phyloP scores from a whole-genome alignment of 768 basidiomycete genomes.

The Paxillus involutus region DNA sequence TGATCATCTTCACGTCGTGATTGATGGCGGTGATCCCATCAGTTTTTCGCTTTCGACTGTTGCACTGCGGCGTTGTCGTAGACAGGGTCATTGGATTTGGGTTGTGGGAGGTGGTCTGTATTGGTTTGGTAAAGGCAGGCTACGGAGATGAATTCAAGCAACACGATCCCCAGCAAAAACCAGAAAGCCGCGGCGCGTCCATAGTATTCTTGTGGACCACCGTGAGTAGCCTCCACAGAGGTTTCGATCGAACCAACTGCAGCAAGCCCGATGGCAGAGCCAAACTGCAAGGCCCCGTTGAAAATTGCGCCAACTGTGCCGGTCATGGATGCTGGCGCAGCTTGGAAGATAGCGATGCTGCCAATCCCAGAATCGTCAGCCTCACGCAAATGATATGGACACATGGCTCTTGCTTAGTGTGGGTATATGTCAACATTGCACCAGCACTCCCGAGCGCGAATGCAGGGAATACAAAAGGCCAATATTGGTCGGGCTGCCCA shows the following conservation, averaged over 20 bases:
- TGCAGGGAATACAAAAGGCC: conserved; percentile 48
- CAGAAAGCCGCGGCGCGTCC: conserved; percentile 48
- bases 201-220: conserved; percentile 30
- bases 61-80: not conserved
- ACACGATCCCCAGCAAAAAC: conserved; percentile 41
- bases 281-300: conserved; percentile 53
- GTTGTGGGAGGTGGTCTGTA: conserved; percentile 8
- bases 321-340: conserved; percentile 46
- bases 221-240: conserved; percentile 37
- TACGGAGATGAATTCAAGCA: conserved; percentile 31
- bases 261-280: conserved; percentile 50
- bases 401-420: conserved; percentile 43
- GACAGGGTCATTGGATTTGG: not conserved
- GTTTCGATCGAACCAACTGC: conserved; percentile 48
- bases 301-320: conserved; percentile 58
- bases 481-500: conserved; percentile 42
- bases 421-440: conserved; percentile 43
- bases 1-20: not conserved
- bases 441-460: conserved; percentile 49
- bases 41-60: not conserved
- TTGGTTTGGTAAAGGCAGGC: conserved; percentile 34
- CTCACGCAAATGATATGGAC: not conserved
- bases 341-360: conserved; percentile 52
- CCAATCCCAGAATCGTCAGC: not conserved
- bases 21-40: not conserved